Base-by-base conservation (phyloP, 2,329 filamentous ascomycete genomes). In the Sclerotinia spermophila region DNA sequence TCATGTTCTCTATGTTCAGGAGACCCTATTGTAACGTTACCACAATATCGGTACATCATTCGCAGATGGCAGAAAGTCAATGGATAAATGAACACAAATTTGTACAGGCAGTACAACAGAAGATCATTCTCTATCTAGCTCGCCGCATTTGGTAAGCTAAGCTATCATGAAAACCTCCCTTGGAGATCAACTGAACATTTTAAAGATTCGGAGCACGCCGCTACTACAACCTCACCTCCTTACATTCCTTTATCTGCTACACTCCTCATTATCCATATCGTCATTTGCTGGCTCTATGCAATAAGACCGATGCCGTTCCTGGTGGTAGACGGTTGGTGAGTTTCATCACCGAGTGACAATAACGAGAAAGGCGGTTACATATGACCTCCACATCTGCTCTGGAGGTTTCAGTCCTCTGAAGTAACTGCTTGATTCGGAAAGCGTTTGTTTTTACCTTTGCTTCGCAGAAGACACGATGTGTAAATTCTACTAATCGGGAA, bases 11-110 rank as follows among this genome's bases (percentile, higher is more conserved):
- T 5, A 27, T 59, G 56, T n/a, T 59, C 56, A 59, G 56, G 24
- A 59, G 56, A 59, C 56, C 56, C 19, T 59, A 17, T 38, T 59
- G 56, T 59, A 59, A 59, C 56, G 56, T 59, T 59, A 59, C 56
- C 40, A 40, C 24, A 40, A 27, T 59, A 59, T 59, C 56, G 11
- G 15, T 59, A 59, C 56, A 59, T 40, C 21, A 42, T 59, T 24
- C 15, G n/a, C 56, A 40, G 56, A 38, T 59, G 56, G 56, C 56
- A 24, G n/a, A 27, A 40, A 53, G 13, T 53, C n/a, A 13, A 59
- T 40, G 56, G 35, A 38, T 27, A 59, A 59, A 40, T 59, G 13
- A 59, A 38, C n/a, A 19, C 35, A 59, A 35, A 40, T n/a, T 19
- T 40, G 15, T 27, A 27, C n/a, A 27, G 27, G 27, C n/a, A 53